phyloP scores from a whole-genome alignment of 2,329 filamentous ascomycete species.

The Curvularia verruculosa region DNA sequence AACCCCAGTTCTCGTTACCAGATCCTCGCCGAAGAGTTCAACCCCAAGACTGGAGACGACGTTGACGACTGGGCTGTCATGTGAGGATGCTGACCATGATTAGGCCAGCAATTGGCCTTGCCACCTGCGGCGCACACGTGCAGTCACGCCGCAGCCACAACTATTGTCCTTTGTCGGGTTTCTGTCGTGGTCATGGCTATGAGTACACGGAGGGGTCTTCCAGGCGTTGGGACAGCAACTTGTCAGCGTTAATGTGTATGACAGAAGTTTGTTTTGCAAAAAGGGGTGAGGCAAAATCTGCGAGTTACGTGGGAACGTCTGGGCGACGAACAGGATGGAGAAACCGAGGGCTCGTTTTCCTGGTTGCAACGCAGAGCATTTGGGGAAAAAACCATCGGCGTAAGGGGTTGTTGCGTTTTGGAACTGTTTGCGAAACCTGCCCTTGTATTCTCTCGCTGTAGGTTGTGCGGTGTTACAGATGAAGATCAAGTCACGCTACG shows the following conservation, averaged over 20 bases:
- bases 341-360: slow-evolving; percentile 11
- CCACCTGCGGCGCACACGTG: background rate
- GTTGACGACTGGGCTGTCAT: slow-evolving; percentile 53
- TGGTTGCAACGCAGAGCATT: slow-evolving; percentile 8
- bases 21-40: slow-evolving; percentile 37
- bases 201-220: slow-evolving; percentile 4
- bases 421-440: slow-evolving; percentile 7
- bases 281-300: background rate
- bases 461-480: slow-evolving; percentile 6
- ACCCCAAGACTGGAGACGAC: slow-evolving; percentile 38
- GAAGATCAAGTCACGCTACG: slow-evolving; percentile 5
- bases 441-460: slow-evolving; percentile 19
- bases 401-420: slow-evolving; percentile 18
- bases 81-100: slow-evolving; percentile 19
- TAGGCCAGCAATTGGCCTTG: slow-evolving; percentile 3
- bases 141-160: background rate
- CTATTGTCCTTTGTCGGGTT: slow-evolving; percentile 6
- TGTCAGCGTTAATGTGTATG: slow-evolving; percentile 3
- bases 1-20: slow-evolving; percentile 40
- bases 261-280: slow-evolving; percentile 4
- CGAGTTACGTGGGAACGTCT: slow-evolving; percentile 9
- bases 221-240: slow-evolving; percentile 4
- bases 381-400: slow-evolving; percentile 24
- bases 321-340: slow-evolving; percentile 1
- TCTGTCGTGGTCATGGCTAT: slow-evolving; percentile 1